A percentile compares a stretch with the other conserved stretches of the same genome.
Evolutionary conservation across 2,329 filamentous ascomycete species (phyloP).

Genomic region (Cladosporium cucumerinum): DNA sequence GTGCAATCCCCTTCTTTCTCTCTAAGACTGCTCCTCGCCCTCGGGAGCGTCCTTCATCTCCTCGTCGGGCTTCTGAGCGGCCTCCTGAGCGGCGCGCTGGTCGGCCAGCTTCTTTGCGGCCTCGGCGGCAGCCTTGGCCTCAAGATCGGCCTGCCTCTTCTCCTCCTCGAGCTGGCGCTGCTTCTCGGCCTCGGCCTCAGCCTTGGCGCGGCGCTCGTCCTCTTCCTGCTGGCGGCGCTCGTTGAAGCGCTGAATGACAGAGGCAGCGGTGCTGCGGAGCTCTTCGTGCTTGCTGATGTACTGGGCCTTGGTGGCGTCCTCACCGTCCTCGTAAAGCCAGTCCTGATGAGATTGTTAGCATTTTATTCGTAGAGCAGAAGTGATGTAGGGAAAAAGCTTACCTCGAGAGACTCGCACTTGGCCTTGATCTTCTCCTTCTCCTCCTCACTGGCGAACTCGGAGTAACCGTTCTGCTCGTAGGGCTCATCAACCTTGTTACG

Average conservation of each 20-base stretch:
- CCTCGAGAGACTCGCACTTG: constrained; percentile 82
- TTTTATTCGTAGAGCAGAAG: neutral
- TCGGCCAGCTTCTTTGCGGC: constrained; percentile 59
- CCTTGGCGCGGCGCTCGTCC: constrained; percentile 61
- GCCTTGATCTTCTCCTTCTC: constrained; percentile 84
- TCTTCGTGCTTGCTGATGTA: constrained; percentile 96
- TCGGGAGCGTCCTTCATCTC: constrained; percentile 61
- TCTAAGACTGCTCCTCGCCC: constrained; percentile 23
- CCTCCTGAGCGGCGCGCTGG: constrained; percentile 41
- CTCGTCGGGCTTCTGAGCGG: constrained; percentile 34
- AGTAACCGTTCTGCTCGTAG: constrained; percentile 52
- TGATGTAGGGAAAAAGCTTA: constrained; percentile 50
- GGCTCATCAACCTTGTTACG: constrained; percentile 92
- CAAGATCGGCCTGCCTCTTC: constrained; percentile 51
- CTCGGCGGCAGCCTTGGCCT: constrained; percentile 37
- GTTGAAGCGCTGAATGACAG: constrained; percentile 89
- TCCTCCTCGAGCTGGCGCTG: constrained; percentile 63
- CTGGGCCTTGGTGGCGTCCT: constrained; percentile 88
- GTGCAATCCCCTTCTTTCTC: neutral
- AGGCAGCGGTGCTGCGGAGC: constrained; percentile 83
- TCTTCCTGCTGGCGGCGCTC: constrained; percentile 90
- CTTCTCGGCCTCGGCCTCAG: constrained; percentile 65
- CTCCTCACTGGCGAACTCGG: constrained; percentile 83
- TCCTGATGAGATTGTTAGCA: constrained; percentile 56
- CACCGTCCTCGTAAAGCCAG: constrained; percentile 97